These are phyloP conservation scores for Xylaria palmicola DNA, from an alignment of 495 filamentous ascomycete genomes.

Conservation along the genomic window DNA sequence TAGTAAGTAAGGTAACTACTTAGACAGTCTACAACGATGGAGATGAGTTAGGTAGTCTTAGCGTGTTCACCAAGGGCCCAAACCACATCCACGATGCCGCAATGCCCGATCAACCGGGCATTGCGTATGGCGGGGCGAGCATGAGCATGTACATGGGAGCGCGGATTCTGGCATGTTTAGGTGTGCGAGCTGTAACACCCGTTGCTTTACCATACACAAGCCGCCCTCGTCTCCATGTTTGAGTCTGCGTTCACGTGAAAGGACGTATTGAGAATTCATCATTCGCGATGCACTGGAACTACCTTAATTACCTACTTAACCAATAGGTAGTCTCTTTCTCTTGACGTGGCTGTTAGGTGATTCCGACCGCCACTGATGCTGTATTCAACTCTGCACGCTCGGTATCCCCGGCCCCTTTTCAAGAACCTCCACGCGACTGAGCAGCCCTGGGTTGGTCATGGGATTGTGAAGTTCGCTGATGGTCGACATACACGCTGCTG, in stretches of 20 bases:
- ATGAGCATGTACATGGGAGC: slow-evolving; percentile 9
- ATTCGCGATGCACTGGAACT: too few species aligned
- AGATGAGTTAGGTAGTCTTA: too few species aligned
- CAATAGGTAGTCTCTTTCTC: not conserved
- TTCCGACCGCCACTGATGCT: too few species aligned
- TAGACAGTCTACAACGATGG: too few species aligned
- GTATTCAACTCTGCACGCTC: not conserved
- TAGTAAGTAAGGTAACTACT: too few species aligned
- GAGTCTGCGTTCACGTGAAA: too few species aligned
- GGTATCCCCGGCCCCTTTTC: not conserved
- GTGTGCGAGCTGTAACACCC: not conserved
- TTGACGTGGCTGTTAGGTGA: not conserved
- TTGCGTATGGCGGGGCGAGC: slow-evolving; percentile 10
- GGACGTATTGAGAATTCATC: too few species aligned
- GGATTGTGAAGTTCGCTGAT: slow-evolving; percentile 40
- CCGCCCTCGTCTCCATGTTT: too few species aligned
- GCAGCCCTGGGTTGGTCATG: slow-evolving; percentile 23
- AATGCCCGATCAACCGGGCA: not conserved
- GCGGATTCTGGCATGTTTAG: slow-evolving; percentile 13
- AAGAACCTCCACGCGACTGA: slow-evolving; percentile 17
- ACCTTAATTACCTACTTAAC: not conserved
- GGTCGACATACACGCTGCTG: slow-evolving; percentile 39
- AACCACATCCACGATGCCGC: slow-evolving; percentile 17
- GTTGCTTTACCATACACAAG: too few species aligned
- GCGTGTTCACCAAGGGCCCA: slow-evolving; percentile 18